Base-by-base conservation (phyloP, 768 basidiomycete genomes). In the Kwoniella heveanensis region DNA sequence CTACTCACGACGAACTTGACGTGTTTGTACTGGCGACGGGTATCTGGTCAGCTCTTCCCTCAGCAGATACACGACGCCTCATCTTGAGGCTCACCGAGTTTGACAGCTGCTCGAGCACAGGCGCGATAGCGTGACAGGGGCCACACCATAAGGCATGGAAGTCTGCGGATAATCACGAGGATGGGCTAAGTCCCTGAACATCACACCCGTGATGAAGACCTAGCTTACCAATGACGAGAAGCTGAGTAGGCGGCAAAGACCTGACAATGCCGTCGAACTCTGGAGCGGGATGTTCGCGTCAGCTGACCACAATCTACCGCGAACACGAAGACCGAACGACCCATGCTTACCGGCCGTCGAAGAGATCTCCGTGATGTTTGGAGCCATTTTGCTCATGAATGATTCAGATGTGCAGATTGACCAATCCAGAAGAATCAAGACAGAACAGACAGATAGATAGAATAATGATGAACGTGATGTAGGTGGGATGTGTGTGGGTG, bases 111-210 rank as follows among this genome's bases (percentile, higher is more conserved):
- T 74, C 73, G 13, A 71, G 68, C 0, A 74, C 65, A 2, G 80
- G 80, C 0, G 74, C 73, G 49, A 81, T 79, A 37, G 73, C 75
- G 54, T 77, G 72, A 66, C 79, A 79, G 1, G 80, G 73, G 27
- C 76, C 74, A 59, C 75, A 77, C 71, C 72, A 69, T 37, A 74
- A 70, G 22, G 79, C 79, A 47, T 77, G 69, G 52, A 79, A 79
- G 62, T 78, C 75, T 73, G 55, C 49, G 7, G n/a, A 21, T 17
- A 17, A 30, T 58, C 32, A 61, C n/a, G 36, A 15, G 50, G 32
- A 32, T 32, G 44, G 32, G n/a, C 15, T 46, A 8, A 17, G 29
- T 22, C n/a, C 6, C 13, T 13, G 25, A n/a, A n/a, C 32, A 27
- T 57, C 22, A n/a, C 15, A 29, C 17, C 27, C 1, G 12, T 25